phyloP scores from a whole-genome alignment of 2,329 filamentous ascomycete genomes.

The Alternaria alternata region DNA sequence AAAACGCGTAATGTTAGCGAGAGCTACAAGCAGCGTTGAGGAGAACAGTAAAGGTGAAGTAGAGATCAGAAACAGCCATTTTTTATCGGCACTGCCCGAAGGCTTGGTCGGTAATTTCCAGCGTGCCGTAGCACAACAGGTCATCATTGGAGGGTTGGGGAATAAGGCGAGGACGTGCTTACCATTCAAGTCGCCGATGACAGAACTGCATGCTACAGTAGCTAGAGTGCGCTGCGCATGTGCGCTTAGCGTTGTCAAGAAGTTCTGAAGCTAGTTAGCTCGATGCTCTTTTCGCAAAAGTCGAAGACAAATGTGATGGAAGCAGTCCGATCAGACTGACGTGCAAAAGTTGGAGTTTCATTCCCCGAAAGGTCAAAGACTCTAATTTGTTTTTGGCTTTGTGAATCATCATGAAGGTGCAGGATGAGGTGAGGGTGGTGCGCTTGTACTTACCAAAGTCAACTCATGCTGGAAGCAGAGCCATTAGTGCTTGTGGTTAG shows the following conservation, averaged over 20 bases:
- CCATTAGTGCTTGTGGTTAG: constrained; percentile 4
- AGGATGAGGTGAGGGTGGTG: constrained; percentile 4
- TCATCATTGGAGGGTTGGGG: constrained; percentile 44
- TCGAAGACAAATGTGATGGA: background rate
- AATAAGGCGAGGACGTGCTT: constrained; percentile 3
- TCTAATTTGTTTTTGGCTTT: constrained; percentile 56
- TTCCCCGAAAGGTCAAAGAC: constrained; percentile 55
- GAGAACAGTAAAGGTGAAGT: constrained; percentile 15
- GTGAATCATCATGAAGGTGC: constrained; percentile 51
- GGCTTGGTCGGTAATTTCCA: constrained; percentile 57
- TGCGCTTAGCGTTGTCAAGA: background rate
- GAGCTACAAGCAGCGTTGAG: constrained; percentile 6
- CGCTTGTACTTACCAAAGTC: constrained; percentile 24
- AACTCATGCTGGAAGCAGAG: constrained; percentile 4
- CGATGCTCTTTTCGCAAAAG: background rate
- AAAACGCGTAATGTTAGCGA: constrained; percentile 23
- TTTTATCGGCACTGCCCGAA: constrained; percentile 51
- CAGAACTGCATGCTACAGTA: background rate
- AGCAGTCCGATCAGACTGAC: constrained; percentile 52
- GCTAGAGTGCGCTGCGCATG: background rate
- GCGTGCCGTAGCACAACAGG: constrained; percentile 53
- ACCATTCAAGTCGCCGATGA: constrained; percentile 1
- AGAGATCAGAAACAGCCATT: constrained; percentile 54
- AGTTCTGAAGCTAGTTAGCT: constrained; percentile 25
- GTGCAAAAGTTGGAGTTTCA: constrained; percentile 56